Conservation (phyloP, 1,284 basidiomycete species). For the Pseudozyma sp. region DNA sequence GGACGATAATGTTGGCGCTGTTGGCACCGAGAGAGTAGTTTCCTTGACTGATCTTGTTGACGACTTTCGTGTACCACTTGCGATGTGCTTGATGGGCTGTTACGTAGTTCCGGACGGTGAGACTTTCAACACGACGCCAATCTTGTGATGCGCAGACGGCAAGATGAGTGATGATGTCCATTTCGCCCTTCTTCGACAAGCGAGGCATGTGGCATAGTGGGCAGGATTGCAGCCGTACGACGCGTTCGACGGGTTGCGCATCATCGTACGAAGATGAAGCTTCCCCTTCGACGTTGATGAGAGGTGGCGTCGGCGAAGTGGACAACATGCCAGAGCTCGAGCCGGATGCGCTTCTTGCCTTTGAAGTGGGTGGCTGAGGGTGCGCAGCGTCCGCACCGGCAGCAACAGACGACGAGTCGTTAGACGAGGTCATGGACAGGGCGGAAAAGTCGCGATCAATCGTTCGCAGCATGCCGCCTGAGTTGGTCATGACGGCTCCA, state of each 20-base stretch:
- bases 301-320: constrained; percentile 25
- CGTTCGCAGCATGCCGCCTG: constrained; percentile 25
- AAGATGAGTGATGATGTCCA: constrained; percentile 87
- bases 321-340: constrained; percentile 33
- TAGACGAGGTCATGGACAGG: constrained; percentile 35
- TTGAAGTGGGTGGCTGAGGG: background rate
- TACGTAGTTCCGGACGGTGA: constrained; percentile 87
- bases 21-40: constrained; percentile 89
- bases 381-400: background rate
- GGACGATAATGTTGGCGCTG: constrained; percentile 84
- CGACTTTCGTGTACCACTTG: constrained; percentile 93
- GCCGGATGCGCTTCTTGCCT: constrained; percentile 13
- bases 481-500: constrained; percentile 20
- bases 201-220: constrained; percentile 91
- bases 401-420: constrained; percentile 21
- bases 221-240: constrained; percentile 94
- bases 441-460: constrained; percentile 40
- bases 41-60: constrained; percentile 79
- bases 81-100: constrained; percentile 94
- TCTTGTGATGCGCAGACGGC: constrained; percentile 91
- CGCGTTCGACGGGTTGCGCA: constrained; percentile 74
- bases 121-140: constrained; percentile 83
- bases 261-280: constrained; percentile 13
- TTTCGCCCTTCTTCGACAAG: constrained; percentile 84
- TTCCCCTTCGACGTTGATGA: constrained; percentile 30